Conservation (phyloP, 73 alveolate species). For the Tetrahymena elliotti region DNA sequence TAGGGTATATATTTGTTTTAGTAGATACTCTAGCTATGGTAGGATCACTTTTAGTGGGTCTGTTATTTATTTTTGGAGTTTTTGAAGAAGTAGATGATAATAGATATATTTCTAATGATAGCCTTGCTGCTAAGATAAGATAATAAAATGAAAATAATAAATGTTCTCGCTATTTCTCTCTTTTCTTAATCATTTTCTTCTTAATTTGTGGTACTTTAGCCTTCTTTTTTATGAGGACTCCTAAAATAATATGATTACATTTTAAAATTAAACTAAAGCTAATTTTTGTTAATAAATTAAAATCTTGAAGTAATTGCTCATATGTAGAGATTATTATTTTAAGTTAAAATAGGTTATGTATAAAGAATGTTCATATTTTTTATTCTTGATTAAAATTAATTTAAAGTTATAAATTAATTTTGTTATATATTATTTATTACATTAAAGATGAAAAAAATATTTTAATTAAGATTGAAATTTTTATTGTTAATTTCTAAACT, state of each 20-base stretch:
- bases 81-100: neutral
- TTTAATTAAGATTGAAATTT: too few relatives aligned
- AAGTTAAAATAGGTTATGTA: too few relatives aligned
- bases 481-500: too few relatives aligned
- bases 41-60: conserved; percentile 15
- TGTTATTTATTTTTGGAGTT: neutral
- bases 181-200: neutral
- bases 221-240: neutral
- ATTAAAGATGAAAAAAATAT: too few relatives aligned
- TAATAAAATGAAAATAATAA: neutral
- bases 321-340: too few relatives aligned
- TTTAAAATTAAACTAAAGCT: neutral
- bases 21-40: conserved; percentile 1
- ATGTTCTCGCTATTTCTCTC: neutral
- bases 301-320: too few relatives aligned
- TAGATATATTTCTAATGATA: neutral
- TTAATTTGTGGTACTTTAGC: neutral
- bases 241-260: neutral
- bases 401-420: too few relatives aligned
- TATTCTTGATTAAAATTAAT: too few relatives aligned
- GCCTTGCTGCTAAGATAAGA: neutral
- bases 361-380: too few relatives aligned
- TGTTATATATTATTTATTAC: too few relatives aligned
- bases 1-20: conserved; percentile 2
- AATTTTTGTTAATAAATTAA: neutral